phyloP scores from a whole-genome alignment of 108 stramenopile species.

The Cyclotella baltica region DNA sequence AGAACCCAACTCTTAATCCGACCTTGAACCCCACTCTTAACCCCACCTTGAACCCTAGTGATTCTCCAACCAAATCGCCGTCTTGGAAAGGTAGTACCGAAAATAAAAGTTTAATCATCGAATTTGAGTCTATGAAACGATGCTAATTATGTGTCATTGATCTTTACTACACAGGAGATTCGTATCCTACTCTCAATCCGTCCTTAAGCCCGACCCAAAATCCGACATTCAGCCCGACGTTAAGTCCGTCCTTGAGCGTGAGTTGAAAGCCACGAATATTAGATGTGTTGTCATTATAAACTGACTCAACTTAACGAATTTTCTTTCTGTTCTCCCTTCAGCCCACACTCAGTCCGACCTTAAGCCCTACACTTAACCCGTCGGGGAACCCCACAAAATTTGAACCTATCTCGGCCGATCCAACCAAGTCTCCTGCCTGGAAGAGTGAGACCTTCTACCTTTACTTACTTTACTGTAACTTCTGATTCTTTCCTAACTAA shows the following conservation, averaged over 20 bases:
- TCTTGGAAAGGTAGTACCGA: neutral
- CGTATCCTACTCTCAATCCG: neutral
- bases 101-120: no score
- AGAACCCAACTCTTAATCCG: neutral
- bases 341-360: conserved; percentile 1
- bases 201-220: neutral
- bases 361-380: neutral
- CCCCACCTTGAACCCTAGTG: neutral
- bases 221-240: neutral
- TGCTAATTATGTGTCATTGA: no score
- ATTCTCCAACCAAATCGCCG: neutral
- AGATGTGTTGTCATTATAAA: no score
- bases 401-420: neutral
- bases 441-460: neutral
- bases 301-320: no score
- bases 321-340: no score
- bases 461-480: neutral
- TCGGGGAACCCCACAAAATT: neutral
- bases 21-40: neutral
- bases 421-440: conserved; percentile 1
- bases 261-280: no score
- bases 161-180: no score
- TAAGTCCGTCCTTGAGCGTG: neutral
- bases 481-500: neutral
- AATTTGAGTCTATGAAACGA: no score